phyloP scores from a whole-genome alignment of 768 basidiomycete genomes.

The Auricularia cornea region DNA sequence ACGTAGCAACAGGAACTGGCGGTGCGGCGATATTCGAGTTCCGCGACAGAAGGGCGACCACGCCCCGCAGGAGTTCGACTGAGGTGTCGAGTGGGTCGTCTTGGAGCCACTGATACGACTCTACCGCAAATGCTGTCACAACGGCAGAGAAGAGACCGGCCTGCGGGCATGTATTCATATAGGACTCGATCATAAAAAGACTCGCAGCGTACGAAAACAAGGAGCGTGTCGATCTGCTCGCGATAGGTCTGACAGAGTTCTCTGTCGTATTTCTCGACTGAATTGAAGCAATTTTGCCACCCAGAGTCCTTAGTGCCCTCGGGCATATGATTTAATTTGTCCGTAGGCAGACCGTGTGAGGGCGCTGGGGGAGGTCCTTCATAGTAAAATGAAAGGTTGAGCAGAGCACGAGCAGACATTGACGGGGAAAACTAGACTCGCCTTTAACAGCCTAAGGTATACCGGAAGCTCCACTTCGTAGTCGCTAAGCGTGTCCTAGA shows the following conservation, averaged over 20 bases:
- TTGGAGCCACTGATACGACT: slow-evolving; percentile 13
- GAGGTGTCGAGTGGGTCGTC: slow-evolving; percentile 6
- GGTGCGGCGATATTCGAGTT: not conserved
- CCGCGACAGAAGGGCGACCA: not conserved
- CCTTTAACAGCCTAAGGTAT: no score
- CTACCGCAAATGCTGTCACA: slow-evolving; percentile 17
- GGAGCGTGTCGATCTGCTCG: not conserved
- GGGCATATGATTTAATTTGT: no score
- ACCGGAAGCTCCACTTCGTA: no score
- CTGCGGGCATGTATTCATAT: not conserved
- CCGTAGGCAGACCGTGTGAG: no score
- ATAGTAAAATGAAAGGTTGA: no score
- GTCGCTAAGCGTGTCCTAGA: no score
- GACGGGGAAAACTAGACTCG: no score
- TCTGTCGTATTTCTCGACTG: slow-evolving; percentile 25
- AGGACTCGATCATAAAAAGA: not conserved
- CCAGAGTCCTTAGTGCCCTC: no score
- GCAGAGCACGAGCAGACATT: no score
- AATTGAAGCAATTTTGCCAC: slow-evolving; percentile 40
- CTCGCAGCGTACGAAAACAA: not conserved
- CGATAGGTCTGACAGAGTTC: not conserved
- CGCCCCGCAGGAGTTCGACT: not conserved
- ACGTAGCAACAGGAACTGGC: not conserved
- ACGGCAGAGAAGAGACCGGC: slow-evolving; percentile 15
- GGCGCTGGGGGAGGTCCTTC: no score